A percentile compares a stretch with the other conserved stretches of the same genome.
Evolutionary conservation across 1,284 basidiomycete genomes (phyloP).

Genomic region (Marasmius fiardii): DNA sequence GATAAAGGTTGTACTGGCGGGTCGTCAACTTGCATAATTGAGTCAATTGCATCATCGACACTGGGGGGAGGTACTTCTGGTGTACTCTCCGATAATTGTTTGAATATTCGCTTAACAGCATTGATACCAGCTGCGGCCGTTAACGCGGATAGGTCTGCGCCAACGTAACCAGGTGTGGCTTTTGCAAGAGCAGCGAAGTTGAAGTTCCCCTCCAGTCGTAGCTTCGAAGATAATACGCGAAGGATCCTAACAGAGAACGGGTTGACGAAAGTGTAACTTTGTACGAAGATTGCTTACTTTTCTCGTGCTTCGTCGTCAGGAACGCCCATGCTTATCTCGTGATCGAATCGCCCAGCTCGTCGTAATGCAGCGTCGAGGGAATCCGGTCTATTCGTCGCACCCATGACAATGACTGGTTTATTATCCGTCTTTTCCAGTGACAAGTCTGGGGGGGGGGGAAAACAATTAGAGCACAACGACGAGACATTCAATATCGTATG

Average conservation of each 20-base stretch:
- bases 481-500: background rate
- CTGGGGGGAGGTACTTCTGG: constrained; percentile 32
- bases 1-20: constrained; percentile 22
- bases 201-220: constrained; percentile 79
- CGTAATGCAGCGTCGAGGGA: constrained; percentile 91
- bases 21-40: constrained; percentile 50
- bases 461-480: constrained; percentile 1
- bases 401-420: constrained; percentile 92
- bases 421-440: constrained; percentile 90
- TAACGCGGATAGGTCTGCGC: constrained; percentile 89
- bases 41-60: constrained; percentile 33
- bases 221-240: constrained; percentile 71
- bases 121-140: constrained; percentile 94
- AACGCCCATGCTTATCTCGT: constrained; percentile 97
- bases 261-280: background rate
- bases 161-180: constrained; percentile 95
- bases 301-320: constrained; percentile 89
- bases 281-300: constrained; percentile 57
- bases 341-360: constrained; percentile 93
- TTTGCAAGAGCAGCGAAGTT: constrained; percentile 84
- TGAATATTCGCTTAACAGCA: constrained; percentile 95
- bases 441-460: constrained; percentile 50
- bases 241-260: constrained; percentile 59
- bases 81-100: constrained; percentile 70
- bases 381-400: constrained; percentile 95